Base-by-base conservation (phyloP, 495 filamentous ascomycete genomes). In the Glutinoglossum americanum region DNA sequence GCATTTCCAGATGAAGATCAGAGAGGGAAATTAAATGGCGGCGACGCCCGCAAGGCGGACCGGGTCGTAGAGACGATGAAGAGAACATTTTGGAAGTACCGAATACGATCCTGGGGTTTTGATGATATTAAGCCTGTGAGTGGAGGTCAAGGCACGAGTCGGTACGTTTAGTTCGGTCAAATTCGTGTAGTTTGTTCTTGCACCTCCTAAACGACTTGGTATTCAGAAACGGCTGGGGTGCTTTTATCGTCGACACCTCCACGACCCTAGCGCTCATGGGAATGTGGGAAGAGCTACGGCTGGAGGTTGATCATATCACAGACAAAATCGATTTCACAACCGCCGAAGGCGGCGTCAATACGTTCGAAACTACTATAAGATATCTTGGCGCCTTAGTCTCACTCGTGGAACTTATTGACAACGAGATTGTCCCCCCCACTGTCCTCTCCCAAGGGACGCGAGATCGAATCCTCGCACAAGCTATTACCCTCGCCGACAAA, bases 261-360 rank as follows among this genome's bases (percentile, higher is more conserved):
- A 60, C 67, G 0, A 69, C 65, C 1, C 60, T 69, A 7, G 67
- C 65, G 0, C 56, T 69, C 45, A 69, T 69, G 67, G 64, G 62
- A 2, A 54, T 69, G 25, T 69, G 64, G 64, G 61, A 65, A 23
- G 67, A 69, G 58, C 48, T 69, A 55, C 49, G 49, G 32, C 56
- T 64, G 7, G 58, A 47, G 13, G 56, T 69, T 9, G 55, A 64
- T 19, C 62, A 64, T 39, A 67, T 69, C 39, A 55, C 64, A 41
- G 32, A 56, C 19, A 37, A 37, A 0, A 63, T 67, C 56, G 60
- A 69, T 58, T 69, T 69, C 55, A 59, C 57, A 2, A 59, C 17
- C 0, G 39, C 67, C 10, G n/a, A 57, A 6, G 61, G 54, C 19
- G 62, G 64, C 9, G 67, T 69, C 8, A 65, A 69, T 55, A 64